phyloP scores from a whole-genome alignment of 352 stramenopile species.

The Globisporangium ultimum region DNA sequence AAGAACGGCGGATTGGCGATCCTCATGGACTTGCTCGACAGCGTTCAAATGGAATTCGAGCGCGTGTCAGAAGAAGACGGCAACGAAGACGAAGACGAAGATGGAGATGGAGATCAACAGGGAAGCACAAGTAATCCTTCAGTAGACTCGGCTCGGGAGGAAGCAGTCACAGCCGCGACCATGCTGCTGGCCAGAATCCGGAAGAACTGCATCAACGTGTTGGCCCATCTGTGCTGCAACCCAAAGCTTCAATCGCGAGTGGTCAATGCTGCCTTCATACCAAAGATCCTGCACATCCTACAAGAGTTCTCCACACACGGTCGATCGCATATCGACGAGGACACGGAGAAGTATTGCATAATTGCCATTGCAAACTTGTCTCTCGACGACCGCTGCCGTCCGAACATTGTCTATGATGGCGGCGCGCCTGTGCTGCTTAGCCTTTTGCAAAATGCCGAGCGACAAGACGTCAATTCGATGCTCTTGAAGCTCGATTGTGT shows the following conservation, averaged over 20 bases:
- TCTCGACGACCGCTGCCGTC: conserved; percentile 67
- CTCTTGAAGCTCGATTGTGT: conserved; percentile 80
- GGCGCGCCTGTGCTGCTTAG: conserved; percentile 50
- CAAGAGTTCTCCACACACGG: conserved; percentile 19
- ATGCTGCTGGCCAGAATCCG: conserved; percentile 32
- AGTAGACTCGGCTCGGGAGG: conserved; percentile 13
- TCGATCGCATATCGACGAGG: conserved; percentile 26
- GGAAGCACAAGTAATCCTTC: neutral
- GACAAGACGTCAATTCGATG: conserved; percentile 20
- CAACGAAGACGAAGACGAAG: conserved; percentile 9
- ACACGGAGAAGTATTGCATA: conserved; percentile 69
- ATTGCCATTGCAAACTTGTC: conserved; percentile 69
- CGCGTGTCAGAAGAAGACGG: conserved; percentile 15
- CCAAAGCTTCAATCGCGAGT: conserved; percentile 57
- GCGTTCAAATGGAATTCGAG: conserved; percentile 23
- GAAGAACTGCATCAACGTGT: conserved; percentile 59
- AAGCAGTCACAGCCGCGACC: conserved; percentile 15
- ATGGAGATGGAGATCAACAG: conserved; percentile 1
- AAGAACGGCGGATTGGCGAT: conserved; percentile 57
- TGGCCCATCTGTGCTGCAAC: conserved; percentile 79
- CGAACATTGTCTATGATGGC: conserved; percentile 57
- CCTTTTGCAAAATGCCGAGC: conserved; percentile 28
- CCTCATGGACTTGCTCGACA: conserved; percentile 39
- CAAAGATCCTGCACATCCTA: conserved; percentile 45
- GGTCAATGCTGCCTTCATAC: conserved; percentile 49